phyloP scores from a whole-genome alignment of 768 basidiomycete genomes.

The Amanita pallidorosea region DNA sequence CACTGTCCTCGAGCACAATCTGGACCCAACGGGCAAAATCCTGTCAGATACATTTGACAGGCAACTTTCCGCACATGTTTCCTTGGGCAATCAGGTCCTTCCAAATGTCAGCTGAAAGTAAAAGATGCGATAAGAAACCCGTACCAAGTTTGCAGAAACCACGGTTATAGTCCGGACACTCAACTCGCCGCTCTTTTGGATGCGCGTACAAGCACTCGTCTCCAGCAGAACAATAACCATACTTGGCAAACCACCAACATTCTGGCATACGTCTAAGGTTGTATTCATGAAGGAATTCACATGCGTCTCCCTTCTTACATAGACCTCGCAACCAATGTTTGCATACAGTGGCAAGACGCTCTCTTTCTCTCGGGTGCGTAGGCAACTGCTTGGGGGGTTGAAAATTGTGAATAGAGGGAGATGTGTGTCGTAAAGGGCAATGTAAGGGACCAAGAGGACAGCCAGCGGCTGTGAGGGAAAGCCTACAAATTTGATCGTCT shows the following conservation, averaged over 20 bases:
- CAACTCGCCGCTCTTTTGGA: constrained; percentile 81
- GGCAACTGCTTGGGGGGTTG: constrained; percentile 78
- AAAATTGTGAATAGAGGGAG: constrained; percentile 82
- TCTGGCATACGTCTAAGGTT: constrained; percentile 97
- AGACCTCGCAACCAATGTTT: constrained; percentile 98
- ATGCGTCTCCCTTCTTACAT: constrained; percentile 96
- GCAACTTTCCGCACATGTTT: constrained; percentile 90
- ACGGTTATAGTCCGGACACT: constrained; percentile 92
- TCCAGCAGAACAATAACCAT: constrained; percentile 94
- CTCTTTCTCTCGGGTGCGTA: constrained; percentile 73
- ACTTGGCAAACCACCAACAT: constrained; percentile 98
- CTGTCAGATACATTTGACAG: constrained; percentile 85
- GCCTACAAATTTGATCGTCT: constrained; percentile 94
- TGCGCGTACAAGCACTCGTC: constrained; percentile 97
- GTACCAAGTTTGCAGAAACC: constrained; percentile 92
- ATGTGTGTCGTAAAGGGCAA: constrained; percentile 89
- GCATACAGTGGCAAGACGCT: constrained; percentile 85
- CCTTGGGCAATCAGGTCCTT: constrained; percentile 80
- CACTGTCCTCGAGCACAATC: constrained; percentile 88
- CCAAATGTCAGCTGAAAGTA: constrained; percentile 4
- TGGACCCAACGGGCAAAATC: constrained; percentile 85
- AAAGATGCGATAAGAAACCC: constrained; percentile 14
- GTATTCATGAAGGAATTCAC: constrained; percentile 99
- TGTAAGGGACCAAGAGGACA: constrained; percentile 87
- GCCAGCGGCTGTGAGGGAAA: constrained; percentile 69